Evolutionary conservation across 768 basidiomycete species (phyloP).

Genomic region (Cyathus striatus): DNA sequence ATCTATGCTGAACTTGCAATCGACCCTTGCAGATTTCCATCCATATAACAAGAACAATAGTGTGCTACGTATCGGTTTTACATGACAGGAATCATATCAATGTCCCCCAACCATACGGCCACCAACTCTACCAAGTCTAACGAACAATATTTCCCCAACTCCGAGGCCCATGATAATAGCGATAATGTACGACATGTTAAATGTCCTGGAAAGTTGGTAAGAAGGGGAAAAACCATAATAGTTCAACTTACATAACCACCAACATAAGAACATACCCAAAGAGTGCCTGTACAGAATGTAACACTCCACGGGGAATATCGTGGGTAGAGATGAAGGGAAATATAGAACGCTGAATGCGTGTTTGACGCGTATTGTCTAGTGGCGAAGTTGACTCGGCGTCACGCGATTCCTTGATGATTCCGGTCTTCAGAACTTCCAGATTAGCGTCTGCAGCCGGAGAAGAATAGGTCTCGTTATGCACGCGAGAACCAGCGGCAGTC

Average conservation of each 20-base stretch:
- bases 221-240: not conserved
- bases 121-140: conserved; percentile 44
- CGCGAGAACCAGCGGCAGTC: not conserved
- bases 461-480: too few species aligned
- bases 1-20: too few species aligned
- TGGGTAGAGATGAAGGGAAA: conserved; percentile 63
- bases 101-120: conserved; percentile 10
- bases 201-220: conserved; percentile 54
- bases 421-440: too few species aligned
- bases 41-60: too few species aligned
- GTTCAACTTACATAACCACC: conserved; percentile 61
- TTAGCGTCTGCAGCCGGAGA: too few species aligned
- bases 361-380: too few species aligned
- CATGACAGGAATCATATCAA: too few species aligned
- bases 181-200: conserved; percentile 73
- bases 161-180: conserved; percentile 67
- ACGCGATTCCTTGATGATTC: too few species aligned
- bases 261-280: conserved; percentile 75
- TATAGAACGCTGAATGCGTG: conserved; percentile 26
- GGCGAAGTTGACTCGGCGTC: too few species aligned
- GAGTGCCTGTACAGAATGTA: conserved; percentile 59
- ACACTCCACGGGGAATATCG: conserved; percentile 65
- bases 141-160: conserved; percentile 71
- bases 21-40: too few species aligned
- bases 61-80: too few species aligned